Evolutionary conservation across 352 stramenopile species (phyloP), one percentile per base, ranked within the genome.

Genomic region (Globisporangium splendens): DNA sequence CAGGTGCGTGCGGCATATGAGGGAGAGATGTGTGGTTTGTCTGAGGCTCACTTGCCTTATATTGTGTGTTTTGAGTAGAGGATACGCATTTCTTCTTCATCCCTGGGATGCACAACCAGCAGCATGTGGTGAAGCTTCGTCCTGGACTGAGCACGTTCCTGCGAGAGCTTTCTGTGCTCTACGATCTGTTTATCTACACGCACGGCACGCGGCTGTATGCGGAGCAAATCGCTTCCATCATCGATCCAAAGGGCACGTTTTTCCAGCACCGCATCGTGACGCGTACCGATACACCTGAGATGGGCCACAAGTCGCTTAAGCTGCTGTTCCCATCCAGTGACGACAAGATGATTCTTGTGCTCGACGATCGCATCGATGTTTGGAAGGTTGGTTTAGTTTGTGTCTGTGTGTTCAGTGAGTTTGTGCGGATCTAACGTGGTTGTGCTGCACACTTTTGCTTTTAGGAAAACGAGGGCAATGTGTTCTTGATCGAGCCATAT

Each of bases 171-270:
- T 81, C 82, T 49, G 63, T 58, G 2, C 75, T 81, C 8, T 98
- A 98, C 69, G 92, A 98, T 70, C 55, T 98, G 18, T 96, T 95
- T 42, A 96, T 98, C 31, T 98, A 98, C 77, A 98, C 95, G 21
- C 93, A 97, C 42, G 95, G 94, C 54, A 98, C 93, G 20, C 76
- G 93, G 18, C 66, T 91, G 43, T 98, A 98, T 72, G 95, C 95
- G 1, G 91, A 98, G 67, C 75, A 96, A 61, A 96, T 98, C 59
- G 88, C 91, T 22, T 85, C 95, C 38, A 92, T 98, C 58, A 94
- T 98, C 48, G 88, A 96, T 51, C 84, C 86, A 7, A 67, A 89
- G 15, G 75, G 77, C 60, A 75, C 59, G 13, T 85, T 91, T 56
- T 96, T 96, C 64, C 85, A 87, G 56, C 80, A 92, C 48, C 86